Percentiles rank a stretch among this genome's conserved stretches.
Conservation (phyloP, 2,329 filamentous ascomycete species). For the Alternaria gansuensis region DNA sequence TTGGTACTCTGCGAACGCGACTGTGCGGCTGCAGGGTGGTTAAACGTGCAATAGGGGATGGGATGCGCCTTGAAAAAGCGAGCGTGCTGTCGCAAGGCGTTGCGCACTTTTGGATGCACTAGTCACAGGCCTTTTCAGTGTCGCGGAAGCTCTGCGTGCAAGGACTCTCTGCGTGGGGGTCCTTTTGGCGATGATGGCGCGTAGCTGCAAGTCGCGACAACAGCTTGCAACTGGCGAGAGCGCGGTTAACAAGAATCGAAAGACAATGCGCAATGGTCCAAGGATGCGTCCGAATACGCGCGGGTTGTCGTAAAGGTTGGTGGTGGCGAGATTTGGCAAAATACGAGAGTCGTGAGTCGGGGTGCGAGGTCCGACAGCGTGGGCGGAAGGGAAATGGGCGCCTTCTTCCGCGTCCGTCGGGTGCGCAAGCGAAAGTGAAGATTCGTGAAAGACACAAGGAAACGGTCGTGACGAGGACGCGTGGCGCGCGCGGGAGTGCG, state of each 20-base stretch:
- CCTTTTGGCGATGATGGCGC: conserved; percentile 31
- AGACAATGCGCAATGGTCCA: conserved; percentile 18
- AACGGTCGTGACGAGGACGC: conserved; percentile 31
- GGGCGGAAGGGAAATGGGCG: conserved; percentile 34
- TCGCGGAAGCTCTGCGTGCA: conserved; percentile 31
- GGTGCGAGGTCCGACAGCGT: conserved; percentile 28
- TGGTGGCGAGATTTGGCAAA: conserved; percentile 15
- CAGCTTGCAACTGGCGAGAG: conserved; percentile 20
- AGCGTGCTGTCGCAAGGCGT: conserved; percentile 30
- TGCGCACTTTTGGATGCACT: conserved; percentile 31
- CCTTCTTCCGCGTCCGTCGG: conserved; percentile 32
- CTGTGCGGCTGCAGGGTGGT: conserved; percentile 45
- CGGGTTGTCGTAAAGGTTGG: conserved; percentile 19
- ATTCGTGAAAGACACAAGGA: conserved; percentile 33
- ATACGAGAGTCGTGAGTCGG: conserved; percentile 28
- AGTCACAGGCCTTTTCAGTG: conserved; percentile 18
- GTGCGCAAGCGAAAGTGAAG: conserved; percentile 25
- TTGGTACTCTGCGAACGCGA: conserved; percentile 49
- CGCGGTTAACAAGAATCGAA: conserved; percentile 18
- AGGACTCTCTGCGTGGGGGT: conserved; percentile 33
- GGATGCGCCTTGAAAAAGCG: conserved; percentile 31
- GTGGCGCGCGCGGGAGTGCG: conserved; percentile 38
- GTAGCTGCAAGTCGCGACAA: conserved; percentile 31
- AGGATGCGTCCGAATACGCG: conserved; percentile 17
- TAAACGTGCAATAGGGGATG: conserved; percentile 44